Evolutionary conservation across 768 basidiomycete genomes (phyloP).

Genomic region (Naematelia aurantialba): DNA sequence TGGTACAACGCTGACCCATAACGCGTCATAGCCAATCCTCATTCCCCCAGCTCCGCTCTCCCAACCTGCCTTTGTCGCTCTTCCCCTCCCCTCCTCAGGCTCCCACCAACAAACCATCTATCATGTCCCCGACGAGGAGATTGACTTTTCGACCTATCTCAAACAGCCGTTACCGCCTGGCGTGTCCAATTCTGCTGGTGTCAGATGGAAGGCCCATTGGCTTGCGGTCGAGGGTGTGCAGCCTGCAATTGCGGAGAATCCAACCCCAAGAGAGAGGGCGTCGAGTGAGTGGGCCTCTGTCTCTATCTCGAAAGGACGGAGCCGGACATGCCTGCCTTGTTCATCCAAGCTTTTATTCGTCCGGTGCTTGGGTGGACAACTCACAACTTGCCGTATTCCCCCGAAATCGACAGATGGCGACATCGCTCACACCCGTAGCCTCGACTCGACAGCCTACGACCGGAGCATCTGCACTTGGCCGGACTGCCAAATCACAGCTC

Average conservation of each 20-base stretch:
- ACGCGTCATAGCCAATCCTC: constrained; percentile 62
- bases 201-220: constrained; percentile 73
- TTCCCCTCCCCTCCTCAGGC: constrained; percentile 34
- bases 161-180: constrained; percentile 54
- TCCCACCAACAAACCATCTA: constrained; percentile 56
- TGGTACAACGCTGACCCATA: background rate
- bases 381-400: no score
- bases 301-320: background rate
- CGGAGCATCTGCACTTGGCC: constrained; percentile 52
- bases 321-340: background rate
- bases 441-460: constrained; percentile 15
- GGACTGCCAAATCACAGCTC: constrained; percentile 84
- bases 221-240: constrained; percentile 97
- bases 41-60: constrained; percentile 69
- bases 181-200: constrained; percentile 38
- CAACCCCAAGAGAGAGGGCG: constrained; percentile 52
- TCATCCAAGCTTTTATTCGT: no score
- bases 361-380: no score
- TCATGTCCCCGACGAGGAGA: constrained; percentile 93
- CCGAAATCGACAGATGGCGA: background rate
- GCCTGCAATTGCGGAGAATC: constrained; percentile 92
- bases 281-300: constrained; percentile 32
- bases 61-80: constrained; percentile 49
- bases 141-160: constrained; percentile 88
- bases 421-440: background rate